A percentile compares a stretch with the other conserved stretches of the same genome.
These are phyloP conservation scores for Hamigera avellanea DNA, from an alignment of 495 filamentous ascomycete species.

Conservation along the genomic window DNA sequence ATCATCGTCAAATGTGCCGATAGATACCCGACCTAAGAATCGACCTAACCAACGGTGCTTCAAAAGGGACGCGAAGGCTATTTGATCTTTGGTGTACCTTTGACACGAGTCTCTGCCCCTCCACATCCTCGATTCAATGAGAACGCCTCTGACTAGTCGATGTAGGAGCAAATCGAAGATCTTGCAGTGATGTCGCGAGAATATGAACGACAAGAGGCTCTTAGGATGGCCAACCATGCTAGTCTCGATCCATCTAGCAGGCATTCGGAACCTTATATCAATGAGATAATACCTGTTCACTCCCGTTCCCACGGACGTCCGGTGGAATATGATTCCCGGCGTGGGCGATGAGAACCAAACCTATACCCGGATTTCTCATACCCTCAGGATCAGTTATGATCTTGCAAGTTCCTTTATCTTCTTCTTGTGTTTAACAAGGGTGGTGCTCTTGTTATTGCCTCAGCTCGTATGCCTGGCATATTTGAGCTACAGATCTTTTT, in stretches of 20 bases:
- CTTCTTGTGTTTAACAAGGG: neutral
- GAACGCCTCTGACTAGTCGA: neutral
- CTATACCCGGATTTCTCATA: no score
- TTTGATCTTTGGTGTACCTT: constrained; percentile 36
- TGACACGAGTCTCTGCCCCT: constrained; percentile 30
- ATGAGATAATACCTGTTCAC: constrained; percentile 35
- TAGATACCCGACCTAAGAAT: no score
- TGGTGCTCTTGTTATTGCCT: neutral
- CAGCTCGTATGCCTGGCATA: no score
- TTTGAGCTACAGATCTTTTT: neutral
- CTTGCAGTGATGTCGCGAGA: constrained; percentile 37
- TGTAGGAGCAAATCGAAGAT: constrained; percentile 43
- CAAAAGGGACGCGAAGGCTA: constrained; percentile 41
- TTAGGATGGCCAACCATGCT: constrained; percentile 31
- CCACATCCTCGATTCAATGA: no score
- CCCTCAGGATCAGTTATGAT: neutral
- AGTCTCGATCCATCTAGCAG: constrained; percentile 9
- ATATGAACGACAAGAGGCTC: constrained; percentile 40
- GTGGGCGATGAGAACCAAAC: constrained; percentile 12
- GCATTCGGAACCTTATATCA: constrained; percentile 36
- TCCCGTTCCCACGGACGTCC: constrained; percentile 20
- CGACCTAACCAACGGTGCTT: constrained; percentile 1
- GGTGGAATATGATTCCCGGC: constrained; percentile 17
- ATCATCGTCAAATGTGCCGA: neutral
- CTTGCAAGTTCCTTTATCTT: neutral